A percentile compares a stretch with the other conserved stretches of the same genome.
Conservation (phyloP, 225 moss, liverwort and hornwort genomes). For the Polytrichum formosum region DNA sequence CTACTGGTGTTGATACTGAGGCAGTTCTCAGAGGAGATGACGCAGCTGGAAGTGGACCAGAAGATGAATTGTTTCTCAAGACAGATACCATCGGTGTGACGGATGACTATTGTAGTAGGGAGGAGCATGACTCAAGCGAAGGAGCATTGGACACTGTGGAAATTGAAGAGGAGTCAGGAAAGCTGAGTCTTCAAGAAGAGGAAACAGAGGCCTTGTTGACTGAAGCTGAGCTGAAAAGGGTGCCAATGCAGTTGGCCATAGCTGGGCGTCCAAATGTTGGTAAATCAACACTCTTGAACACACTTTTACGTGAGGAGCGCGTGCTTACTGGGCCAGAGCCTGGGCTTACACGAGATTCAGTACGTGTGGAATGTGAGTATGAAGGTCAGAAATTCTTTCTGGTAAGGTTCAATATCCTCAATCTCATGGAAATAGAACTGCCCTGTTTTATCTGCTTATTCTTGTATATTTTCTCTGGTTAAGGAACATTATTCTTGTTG, state of each 20-base stretch:
- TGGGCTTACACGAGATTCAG: slow-evolving; percentile 92
- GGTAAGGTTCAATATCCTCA: slow-evolving; percentile 29
- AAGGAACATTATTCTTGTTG: slow-evolving; percentile 6
- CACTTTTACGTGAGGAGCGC: slow-evolving; percentile 73
- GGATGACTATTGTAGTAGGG: slow-evolving; percentile 7
- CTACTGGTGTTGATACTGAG: slow-evolving; percentile 34
- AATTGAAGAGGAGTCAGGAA: not conserved
- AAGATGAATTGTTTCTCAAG: slow-evolving; percentile 13
- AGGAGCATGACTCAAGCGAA: slow-evolving; percentile 7
- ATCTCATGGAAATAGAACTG: not conserved
- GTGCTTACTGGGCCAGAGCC: slow-evolving; percentile 98
- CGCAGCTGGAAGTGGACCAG: slow-evolving; percentile 33
- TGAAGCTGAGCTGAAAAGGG: slow-evolving; percentile 45
- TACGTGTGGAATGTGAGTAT: slow-evolving; percentile 71
- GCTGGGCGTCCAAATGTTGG: slow-evolving; percentile 96
- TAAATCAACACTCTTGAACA: slow-evolving; percentile 91
- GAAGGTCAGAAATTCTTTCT: slow-evolving; percentile 75
- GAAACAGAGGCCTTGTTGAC: slow-evolving; percentile 30
- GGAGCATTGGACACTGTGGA: slow-evolving; percentile 9
- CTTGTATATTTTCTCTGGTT: not conserved
- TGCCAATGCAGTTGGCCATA: slow-evolving; percentile 93
- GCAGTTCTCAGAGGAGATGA: slow-evolving; percentile 48
- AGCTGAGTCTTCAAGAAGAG: slow-evolving; percentile 31
- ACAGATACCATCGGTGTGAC: slow-evolving; percentile 7
- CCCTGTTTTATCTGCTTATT: not conserved